Evolutionary conservation across 441 rosid genomes (phyloP).

Genomic region (Gossypium laxum): DNA sequence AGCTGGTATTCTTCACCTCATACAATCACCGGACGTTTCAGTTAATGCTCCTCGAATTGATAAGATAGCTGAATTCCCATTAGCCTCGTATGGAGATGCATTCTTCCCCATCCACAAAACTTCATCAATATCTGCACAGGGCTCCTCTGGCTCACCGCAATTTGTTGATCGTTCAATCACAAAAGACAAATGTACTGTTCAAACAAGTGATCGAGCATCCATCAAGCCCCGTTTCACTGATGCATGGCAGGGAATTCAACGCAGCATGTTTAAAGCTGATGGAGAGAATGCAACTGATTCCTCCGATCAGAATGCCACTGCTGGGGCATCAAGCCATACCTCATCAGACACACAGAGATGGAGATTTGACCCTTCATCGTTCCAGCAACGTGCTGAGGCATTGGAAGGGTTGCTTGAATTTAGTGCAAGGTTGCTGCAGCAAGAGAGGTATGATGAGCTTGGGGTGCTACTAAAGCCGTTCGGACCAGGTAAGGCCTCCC

Average conservation of each 20-base stretch:
- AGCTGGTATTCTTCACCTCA: slow-evolving; percentile 35
- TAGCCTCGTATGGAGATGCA: slow-evolving; percentile 67
- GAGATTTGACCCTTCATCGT: slow-evolving; percentile 74
- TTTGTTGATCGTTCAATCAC: slow-evolving; percentile 55
- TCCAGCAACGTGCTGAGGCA: slow-evolving; percentile 90
- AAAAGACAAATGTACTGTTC: slow-evolving; percentile 83
- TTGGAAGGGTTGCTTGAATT: slow-evolving; percentile 94
- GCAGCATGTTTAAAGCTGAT: slow-evolving; percentile 34
- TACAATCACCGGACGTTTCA: slow-evolving; percentile 86
- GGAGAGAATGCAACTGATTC: slow-evolving; percentile 57
- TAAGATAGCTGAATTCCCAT: slow-evolving; percentile 84
- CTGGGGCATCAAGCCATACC: slow-evolving; percentile 76
- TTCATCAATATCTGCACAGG: slow-evolving; percentile 57
- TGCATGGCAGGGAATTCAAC: slow-evolving; percentile 61
- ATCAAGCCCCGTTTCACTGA: slow-evolving; percentile 37
- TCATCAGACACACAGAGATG: slow-evolving; percentile 59
- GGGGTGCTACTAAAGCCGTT: slow-evolving; percentile 85
- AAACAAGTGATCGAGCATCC: slow-evolving; percentile 37
- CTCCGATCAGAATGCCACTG: slow-evolving; percentile 82
- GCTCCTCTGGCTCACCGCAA: slow-evolving; percentile 50
- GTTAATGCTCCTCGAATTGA: slow-evolving; percentile 89
- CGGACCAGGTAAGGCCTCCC: slow-evolving; percentile 96
- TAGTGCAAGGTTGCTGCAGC: slow-evolving; percentile 81
- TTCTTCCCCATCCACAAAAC: slow-evolving; percentile 42
- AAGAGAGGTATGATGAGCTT: slow-evolving; percentile 86